phyloP scores from a whole-genome alignment of 2,329 filamentous ascomycete genomes.

The Sarocladiaceae sp. region DNA sequence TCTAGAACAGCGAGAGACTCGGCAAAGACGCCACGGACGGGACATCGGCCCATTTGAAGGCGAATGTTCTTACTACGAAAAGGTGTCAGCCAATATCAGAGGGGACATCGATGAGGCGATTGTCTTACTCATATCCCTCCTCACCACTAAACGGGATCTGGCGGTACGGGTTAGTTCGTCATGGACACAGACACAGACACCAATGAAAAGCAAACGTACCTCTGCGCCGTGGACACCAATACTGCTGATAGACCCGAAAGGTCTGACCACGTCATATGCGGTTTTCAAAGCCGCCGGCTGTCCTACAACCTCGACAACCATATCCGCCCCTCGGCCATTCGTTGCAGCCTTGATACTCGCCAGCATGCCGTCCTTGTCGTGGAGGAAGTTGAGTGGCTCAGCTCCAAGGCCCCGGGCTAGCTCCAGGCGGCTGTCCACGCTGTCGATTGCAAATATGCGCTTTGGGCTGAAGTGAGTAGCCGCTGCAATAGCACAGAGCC shows the following conservation, averaged over 20 bases:
- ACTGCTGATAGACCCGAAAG: conserved; percentile 69
- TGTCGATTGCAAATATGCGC: conserved; percentile 74
- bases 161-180: conserved; percentile 17
- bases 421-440: conserved; percentile 68
- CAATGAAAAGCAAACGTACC: conserved; percentile 35
- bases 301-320: conserved; percentile 76
- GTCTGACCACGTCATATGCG: conserved; percentile 66
- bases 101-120: neutral
- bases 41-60: conserved; percentile 73
- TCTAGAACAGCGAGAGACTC: conserved; percentile 61
- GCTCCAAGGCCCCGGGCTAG: conserved; percentile 72
- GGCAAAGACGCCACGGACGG: conserved; percentile 65
- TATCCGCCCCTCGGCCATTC: conserved; percentile 77
- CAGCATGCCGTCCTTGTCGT: conserved; percentile 59
- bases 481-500: conserved; percentile 77
- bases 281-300: conserved; percentile 64
- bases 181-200: too few relatives aligned
- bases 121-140: conserved; percentile 54
- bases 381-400: conserved; percentile 76
- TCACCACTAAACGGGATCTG: conserved; percentile 64
- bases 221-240: conserved; percentile 74
- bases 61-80: conserved; percentile 62
- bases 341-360: conserved; percentile 70
- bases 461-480: conserved; percentile 72
- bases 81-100: neutral